These are phyloP conservation scores for Mycosphaerella arachidis DNA, from an alignment of 2,329 filamentous ascomycete genomes.

Conservation along the genomic window DNA sequence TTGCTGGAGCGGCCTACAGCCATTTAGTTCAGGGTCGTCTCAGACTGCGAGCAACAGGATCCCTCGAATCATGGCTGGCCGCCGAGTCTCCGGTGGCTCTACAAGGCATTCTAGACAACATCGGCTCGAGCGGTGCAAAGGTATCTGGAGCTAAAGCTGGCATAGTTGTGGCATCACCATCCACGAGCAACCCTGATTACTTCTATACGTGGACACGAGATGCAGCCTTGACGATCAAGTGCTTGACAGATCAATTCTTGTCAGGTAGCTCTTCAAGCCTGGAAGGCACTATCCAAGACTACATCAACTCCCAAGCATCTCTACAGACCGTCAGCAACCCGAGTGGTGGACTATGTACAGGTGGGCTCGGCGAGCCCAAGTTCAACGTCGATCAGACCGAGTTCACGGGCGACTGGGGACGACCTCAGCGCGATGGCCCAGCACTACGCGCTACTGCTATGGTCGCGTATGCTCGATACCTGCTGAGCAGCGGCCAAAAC, in stretches of 20 bases:
- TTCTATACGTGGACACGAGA: slow-evolving; percentile 78
- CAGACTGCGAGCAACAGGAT: slow-evolving; percentile 15
- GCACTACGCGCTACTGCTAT: slow-evolving; percentile 70
- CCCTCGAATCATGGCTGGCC: slow-evolving; percentile 36
- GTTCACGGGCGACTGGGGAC: slow-evolving; percentile 57
- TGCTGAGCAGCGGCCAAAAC: slow-evolving; percentile 43
- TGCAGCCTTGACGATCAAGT: slow-evolving; percentile 65
- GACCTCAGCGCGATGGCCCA: slow-evolving; percentile 76
- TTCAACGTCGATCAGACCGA: slow-evolving; percentile 61
- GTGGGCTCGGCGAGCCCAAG: slow-evolving; percentile 67
- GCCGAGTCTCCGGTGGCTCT: slow-evolving; percentile 47
- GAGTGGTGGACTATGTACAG: slow-evolving; percentile 53
- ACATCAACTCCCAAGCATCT: slow-evolving; percentile 61
- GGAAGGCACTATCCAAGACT: slow-evolving; percentile 61
- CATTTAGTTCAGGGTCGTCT: slow-evolving; percentile 11
- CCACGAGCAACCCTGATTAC: slow-evolving; percentile 54
- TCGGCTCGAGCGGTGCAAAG: slow-evolving; percentile 49
- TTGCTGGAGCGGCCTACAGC: slow-evolving; percentile 4
- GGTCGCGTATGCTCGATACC: slow-evolving; percentile 67
- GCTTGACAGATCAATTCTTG: slow-evolving; percentile 62
- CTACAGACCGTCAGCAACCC: slow-evolving; percentile 66
- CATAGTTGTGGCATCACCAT: slow-evolving; percentile 54
- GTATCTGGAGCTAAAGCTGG: slow-evolving; percentile 47
- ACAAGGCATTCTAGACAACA: slow-evolving; percentile 52
- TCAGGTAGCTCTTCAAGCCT: slow-evolving; percentile 53